Conservation (phyloP, 192 early-diverging fungal species). For the Coemansia nantahalensis region DNA sequence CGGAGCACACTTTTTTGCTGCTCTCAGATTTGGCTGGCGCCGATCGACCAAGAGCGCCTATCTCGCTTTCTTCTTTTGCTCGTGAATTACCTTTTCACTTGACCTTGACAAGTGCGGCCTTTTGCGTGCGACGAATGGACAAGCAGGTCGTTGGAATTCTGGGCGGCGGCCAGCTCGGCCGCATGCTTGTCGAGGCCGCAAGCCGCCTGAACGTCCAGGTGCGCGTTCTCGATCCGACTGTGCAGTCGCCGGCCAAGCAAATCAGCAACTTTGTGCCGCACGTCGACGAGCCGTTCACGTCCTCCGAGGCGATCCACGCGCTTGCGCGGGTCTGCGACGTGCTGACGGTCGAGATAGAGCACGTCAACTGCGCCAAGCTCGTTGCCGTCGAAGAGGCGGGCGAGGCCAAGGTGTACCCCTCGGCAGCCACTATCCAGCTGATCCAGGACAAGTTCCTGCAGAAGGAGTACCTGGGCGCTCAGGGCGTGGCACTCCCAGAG, state of each 20-base stretch:
- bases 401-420: slow-evolving; percentile 69
- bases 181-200: slow-evolving; percentile 97
- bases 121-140: slow-evolving; percentile 28
- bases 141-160: slow-evolving; percentile 55
- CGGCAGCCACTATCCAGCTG: slow-evolving; percentile 73
- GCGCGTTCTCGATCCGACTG: slow-evolving; percentile 76
- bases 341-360: slow-evolving; percentile 98
- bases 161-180: slow-evolving; percentile 94
- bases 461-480: slow-evolving; percentile 70
- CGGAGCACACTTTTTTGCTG: slow-evolving; percentile 10
- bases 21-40: background rate
- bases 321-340: slow-evolving; percentile 76
- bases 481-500: slow-evolving; percentile 67
- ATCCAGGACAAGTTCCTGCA: slow-evolving; percentile 98
- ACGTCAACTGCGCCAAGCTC: slow-evolving; percentile 74
- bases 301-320: slow-evolving; percentile 69
- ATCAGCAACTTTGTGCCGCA: slow-evolving; percentile 67
- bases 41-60: too few species aligned
- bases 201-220: slow-evolving; percentile 85
- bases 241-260: slow-evolving; percentile 83
- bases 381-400: slow-evolving; percentile 58
- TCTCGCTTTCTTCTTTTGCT: too few species aligned
- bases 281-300: slow-evolving; percentile 82
- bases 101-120: too few species aligned
- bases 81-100: too few species aligned